Evolutionary conservation across 495 filamentous ascomycete species (phyloP).

Genomic region (Penicillium tannophilum): DNA sequence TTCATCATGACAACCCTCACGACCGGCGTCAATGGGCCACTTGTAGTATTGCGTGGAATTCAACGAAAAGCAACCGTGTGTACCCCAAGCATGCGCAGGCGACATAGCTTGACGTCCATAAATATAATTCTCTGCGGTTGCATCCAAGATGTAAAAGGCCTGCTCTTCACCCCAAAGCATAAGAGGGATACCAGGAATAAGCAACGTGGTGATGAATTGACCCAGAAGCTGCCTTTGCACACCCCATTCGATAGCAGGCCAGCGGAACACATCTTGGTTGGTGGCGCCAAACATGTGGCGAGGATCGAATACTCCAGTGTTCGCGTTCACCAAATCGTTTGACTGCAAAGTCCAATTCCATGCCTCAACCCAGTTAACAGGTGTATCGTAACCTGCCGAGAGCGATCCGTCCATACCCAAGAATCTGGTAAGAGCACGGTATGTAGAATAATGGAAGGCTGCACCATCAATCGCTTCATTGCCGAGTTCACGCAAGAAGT

Average conservation of each 20-base stretch:
- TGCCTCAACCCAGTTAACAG: conserved; percentile 57
- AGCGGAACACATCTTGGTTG: conserved; percentile 76
- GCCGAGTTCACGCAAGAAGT: conserved; percentile 59
- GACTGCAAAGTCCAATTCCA: conserved; percentile 62
- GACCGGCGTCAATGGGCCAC: conserved; percentile 57
- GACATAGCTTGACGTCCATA: conserved; percentile 70
- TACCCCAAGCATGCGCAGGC: conserved; percentile 65
- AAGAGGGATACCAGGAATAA: conserved; percentile 69
- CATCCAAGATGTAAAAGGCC: conserved; percentile 66
- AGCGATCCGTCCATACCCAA: conserved; percentile 65
- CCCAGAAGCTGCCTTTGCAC: conserved; percentile 62
- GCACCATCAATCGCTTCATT: conserved; percentile 64
- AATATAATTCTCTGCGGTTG: conserved; percentile 68
- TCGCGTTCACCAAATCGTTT: conserved; percentile 66
- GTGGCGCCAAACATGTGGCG: conserved; percentile 70
- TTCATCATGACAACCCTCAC: conserved; percentile 59
- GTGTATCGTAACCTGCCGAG: conserved; percentile 58
- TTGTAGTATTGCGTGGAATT: conserved; percentile 58
- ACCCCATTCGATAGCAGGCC: conserved; percentile 66
- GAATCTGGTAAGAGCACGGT: conserved; percentile 66
- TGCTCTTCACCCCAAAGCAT: conserved; percentile 74
- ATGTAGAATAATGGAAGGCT: conserved; percentile 72
- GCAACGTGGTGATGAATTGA: conserved; percentile 62
- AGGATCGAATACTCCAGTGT: conserved; percentile 68
- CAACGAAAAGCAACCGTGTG: conserved; percentile 67